phyloP scores from a whole-genome alignment of 2,329 filamentous ascomycete genomes.

The Stachybotrys elegans region DNA sequence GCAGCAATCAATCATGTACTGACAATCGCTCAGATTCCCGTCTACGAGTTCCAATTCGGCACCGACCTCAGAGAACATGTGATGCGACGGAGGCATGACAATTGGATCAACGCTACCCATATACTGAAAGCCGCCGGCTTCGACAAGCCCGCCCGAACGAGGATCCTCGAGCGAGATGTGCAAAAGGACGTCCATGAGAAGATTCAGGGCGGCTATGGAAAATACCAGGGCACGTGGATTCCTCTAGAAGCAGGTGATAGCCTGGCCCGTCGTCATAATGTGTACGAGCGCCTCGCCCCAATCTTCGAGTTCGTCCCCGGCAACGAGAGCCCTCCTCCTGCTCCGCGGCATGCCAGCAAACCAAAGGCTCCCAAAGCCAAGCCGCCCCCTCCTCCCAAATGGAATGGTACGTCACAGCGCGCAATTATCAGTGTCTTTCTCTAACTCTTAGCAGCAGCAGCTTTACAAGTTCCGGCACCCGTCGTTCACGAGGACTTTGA shows the following conservation, averaged over 20 bases:
- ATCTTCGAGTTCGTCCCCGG: slow-evolving; percentile 90
- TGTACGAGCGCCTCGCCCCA: slow-evolving; percentile 74
- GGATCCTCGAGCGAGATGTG: slow-evolving; percentile 93
- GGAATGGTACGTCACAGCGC: slow-evolving; percentile 28
- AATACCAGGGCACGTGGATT: slow-evolving; percentile 99
- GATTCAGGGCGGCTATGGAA: slow-evolving; percentile 95
- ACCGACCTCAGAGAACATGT: slow-evolving; percentile 78
- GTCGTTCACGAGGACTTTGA: slow-evolving; percentile 59
- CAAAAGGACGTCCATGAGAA: slow-evolving; percentile 97
- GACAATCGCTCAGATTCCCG: slow-evolving; percentile 65
- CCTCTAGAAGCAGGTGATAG: slow-evolving; percentile 75
- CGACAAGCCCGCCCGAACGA: slow-evolving; percentile 91
- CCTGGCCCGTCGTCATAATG: slow-evolving; percentile 81
- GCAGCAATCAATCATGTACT: no score
- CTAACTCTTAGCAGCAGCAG: slow-evolving; percentile 14
- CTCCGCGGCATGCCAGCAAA: slow-evolving; percentile 86
- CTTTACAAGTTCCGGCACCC: slow-evolving; percentile 8
- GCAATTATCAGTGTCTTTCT: no score
- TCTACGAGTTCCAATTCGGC: slow-evolving; percentile 88
- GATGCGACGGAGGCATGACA: slow-evolving; percentile 87
- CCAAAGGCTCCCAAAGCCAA: slow-evolving; percentile 64
- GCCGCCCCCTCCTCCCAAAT: slow-evolving; percentile 51
- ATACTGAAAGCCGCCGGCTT: slow-evolving; percentile 96
- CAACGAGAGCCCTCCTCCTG: slow-evolving; percentile 83
- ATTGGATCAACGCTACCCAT: slow-evolving; percentile 99